Percentiles rank a stretch among this genome's conserved stretches.
phyloP scores from a whole-genome alignment of 805 yeast species.

The Candida morakotiae region DNA sequence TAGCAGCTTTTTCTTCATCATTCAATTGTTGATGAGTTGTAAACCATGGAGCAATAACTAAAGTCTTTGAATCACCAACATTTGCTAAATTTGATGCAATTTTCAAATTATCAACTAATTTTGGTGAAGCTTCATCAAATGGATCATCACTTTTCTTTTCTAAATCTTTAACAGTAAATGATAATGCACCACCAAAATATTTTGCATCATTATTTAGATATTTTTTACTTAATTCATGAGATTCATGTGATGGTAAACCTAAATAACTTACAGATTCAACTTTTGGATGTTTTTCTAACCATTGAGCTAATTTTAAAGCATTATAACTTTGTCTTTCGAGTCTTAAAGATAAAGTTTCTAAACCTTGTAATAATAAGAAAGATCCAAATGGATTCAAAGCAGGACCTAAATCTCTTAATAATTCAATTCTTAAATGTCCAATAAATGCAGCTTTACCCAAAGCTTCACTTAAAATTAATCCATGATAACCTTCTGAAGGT shows the following conservation, averaged over 20 bases:
- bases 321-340: conserved; percentile 89
- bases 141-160: conserved; percentile 47
- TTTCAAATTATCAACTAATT: conserved; percentile 77
- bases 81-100: conserved; percentile 91
- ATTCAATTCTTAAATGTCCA: conserved; percentile 75
- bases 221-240: conserved; percentile 79
- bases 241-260: conserved; percentile 75
- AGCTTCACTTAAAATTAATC: conserved; percentile 75
- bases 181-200: conserved; percentile 84
- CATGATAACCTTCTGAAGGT: conserved; percentile 94
- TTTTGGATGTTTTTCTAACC: conserved; percentile 65
- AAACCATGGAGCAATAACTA: conserved; percentile 92
- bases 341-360: conserved; percentile 90
- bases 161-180: conserved; percentile 80
- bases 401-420: conserved; percentile 91
- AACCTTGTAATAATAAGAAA: conserved; percentile 83
- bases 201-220: conserved; percentile 54
- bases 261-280: conserved; percentile 92
- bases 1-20: conserved; percentile 71
- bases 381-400: conserved; percentile 83
- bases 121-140: conserved; percentile 74
- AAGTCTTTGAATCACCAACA: conserved; percentile 94
- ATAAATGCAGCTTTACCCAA: conserved; percentile 78
- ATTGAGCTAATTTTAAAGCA: conserved; percentile 74
- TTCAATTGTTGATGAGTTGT: conserved; percentile 92